Conservation (phyloP, 1,284 basidiomycete species). For the Erythrobasidium hasegawianum region DNA sequence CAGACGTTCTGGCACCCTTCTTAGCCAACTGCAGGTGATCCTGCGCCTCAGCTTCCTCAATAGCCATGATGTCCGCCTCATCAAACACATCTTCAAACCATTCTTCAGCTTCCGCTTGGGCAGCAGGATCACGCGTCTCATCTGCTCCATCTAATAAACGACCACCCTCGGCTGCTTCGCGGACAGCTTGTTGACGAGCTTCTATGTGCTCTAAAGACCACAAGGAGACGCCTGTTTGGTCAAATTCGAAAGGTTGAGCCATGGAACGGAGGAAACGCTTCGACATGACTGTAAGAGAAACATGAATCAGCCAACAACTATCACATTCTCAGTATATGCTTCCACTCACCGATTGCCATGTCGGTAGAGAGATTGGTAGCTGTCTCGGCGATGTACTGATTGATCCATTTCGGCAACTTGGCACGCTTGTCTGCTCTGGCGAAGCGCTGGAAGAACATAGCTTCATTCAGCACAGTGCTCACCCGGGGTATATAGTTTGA, state of each 20-base stretch:
- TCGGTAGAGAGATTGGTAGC: slow-evolving; percentile 97
- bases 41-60: slow-evolving; percentile 24
- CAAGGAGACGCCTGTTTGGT: slow-evolving; percentile 86
- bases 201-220: slow-evolving; percentile 88
- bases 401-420: slow-evolving; percentile 98
- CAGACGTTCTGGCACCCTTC: not conserved
- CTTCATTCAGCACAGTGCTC: not conserved
- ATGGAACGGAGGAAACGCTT: slow-evolving; percentile 97
- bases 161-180: slow-evolving; percentile 28
- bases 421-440: slow-evolving; percentile 93
- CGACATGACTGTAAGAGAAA: slow-evolving; percentile 60
- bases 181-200: slow-evolving; percentile 58
- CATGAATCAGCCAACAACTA: not conserved
- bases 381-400: slow-evolving; percentile 97
- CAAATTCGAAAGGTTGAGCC: slow-evolving; percentile 92
- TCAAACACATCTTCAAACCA: slow-evolving; percentile 36
- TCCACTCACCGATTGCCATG: slow-evolving; percentile 70
- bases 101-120: slow-evolving; percentile 21
- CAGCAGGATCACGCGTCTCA: slow-evolving; percentile 21
- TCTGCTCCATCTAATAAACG: slow-evolving; percentile 19
- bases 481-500: not conserved
- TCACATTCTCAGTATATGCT: not conserved
- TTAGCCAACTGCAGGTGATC: not conserved
- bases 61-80: slow-evolving; percentile 37
- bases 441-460: slow-evolving; percentile 67